Conservation (phyloP, 441 rosid species). For the Pelargonium citronellum region DNA sequence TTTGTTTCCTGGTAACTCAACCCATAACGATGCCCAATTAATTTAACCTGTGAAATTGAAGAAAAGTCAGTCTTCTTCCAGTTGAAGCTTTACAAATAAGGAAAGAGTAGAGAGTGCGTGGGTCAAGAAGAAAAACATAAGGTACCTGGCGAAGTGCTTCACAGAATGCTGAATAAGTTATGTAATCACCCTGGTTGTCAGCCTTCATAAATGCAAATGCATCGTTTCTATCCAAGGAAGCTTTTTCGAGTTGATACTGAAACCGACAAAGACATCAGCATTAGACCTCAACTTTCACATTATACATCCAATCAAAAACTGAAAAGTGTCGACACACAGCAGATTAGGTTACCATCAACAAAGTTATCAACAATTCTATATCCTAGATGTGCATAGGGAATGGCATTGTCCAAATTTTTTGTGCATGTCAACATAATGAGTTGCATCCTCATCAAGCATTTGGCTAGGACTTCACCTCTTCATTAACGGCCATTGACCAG, state of each 20-base stretch:
- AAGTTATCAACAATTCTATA: neutral
- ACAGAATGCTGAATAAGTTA: slow-evolving; percentile 60
- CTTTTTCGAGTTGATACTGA: slow-evolving; percentile 61
- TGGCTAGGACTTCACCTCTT: neutral
- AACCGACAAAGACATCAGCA: slow-evolving; percentile 21
- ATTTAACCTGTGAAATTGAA: neutral
- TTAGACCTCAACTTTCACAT: slow-evolving; percentile 5
- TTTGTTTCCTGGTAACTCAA: slow-evolving; percentile 59
- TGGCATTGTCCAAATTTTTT: neutral
- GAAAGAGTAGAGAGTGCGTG: neutral
- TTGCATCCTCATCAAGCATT: neutral
- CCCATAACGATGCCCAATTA: slow-evolving; percentile 28
- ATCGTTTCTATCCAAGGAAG: slow-evolving; percentile 46
- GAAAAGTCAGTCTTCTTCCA: neutral
- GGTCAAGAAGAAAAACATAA: neutral
- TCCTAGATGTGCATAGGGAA: neutral
- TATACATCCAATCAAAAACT: neutral
- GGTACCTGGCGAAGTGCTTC: slow-evolving; percentile 72
- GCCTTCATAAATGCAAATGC: slow-evolving; percentile 64
- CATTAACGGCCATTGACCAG: neutral
- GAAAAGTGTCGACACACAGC: neutral
- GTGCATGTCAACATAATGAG: neutral
- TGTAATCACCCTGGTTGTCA: slow-evolving; percentile 38
- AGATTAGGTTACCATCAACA: neutral
- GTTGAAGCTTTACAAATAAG: neutral